Evolutionary conservation across 2,329 filamentous ascomycete genomes (phyloP).

Genomic region (Stagonosporopsis chrysanthemi): DNA sequence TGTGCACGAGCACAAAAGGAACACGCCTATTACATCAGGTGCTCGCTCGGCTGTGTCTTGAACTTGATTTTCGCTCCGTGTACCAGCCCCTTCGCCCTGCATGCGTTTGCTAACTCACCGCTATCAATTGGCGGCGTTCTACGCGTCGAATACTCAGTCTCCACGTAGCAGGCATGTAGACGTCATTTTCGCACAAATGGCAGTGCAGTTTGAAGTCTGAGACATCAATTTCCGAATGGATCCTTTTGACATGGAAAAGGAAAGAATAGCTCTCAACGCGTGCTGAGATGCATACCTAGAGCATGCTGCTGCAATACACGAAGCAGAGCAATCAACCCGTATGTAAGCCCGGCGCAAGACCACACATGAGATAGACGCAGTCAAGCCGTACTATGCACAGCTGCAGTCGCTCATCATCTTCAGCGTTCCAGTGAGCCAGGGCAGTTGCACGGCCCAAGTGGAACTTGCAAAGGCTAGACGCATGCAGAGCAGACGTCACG

Average conservation of each 20-base stretch:
- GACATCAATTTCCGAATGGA: constrained; percentile 15
- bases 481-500: constrained; percentile 27
- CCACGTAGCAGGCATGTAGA: constrained; percentile 25
- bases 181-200: constrained; percentile 17
- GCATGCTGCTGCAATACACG: constrained; percentile 4
- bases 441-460: constrained; percentile 1
- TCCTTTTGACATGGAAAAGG: constrained; percentile 5
- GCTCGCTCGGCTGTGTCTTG: constrained; percentile 39
- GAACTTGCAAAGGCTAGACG: constrained; percentile 12
- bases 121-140: constrained; percentile 34
- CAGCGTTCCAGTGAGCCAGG: constrained; percentile 4
- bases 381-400: constrained; percentile 1
- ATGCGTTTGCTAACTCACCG: constrained; percentile 31
- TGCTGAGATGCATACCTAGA: constrained; percentile 2
- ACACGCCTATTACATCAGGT: constrained; percentile 35
- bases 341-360: constrained; percentile 2
- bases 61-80: constrained; percentile 39
- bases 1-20: constrained; percentile 40
- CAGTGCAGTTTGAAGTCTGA: constrained; percentile 11
- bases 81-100: constrained; percentile 47
- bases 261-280: constrained; percentile 8
- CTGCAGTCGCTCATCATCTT: not conserved
- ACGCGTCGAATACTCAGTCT: constrained; percentile 28
- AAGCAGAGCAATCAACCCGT: constrained; percentile 1
- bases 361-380: constrained; percentile 1